Base-by-base conservation (phyloP, 371 early-diverging fungal genomes). In the Coemansia sp. region DNA sequence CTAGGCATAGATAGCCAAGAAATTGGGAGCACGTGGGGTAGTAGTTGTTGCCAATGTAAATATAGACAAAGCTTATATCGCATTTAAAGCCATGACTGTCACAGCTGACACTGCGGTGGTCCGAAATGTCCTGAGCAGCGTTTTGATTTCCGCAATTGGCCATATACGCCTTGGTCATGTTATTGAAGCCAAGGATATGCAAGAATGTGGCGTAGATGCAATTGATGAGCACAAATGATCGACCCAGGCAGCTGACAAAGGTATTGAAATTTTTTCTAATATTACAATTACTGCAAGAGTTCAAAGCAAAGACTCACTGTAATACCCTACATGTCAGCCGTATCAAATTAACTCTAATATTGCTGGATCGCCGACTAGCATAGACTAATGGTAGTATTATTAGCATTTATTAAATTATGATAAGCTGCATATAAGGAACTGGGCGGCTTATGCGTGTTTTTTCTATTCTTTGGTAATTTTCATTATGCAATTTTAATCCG, bases 1-100 rank as follows among this genome's bases (percentile, higher is more conserved):
- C 31, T 51, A 61, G 16, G 51, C 61, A 2, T 11, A 13, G 7
- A 34, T 61, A 11, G 61, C 61, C 14, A 51, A 61, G 18, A 31
- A 29, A 7, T 5, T 27, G n/a, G 51, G 61, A 0, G 61, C 61
- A 21, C 18, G 13, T 3, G 61, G 37, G 0, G 31, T 51, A 18
- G 47, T 34, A 5, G 61, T 61, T 1, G 4, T 61, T 5, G 34
- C 10, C 1, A 2, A 7, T 21, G 26, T 10, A 42, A n/a, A 14
- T 27, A n/a, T 10, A 5, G n/a, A 59, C 5, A 26, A 16, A 5
- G 3, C 14, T 6, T 7, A 24, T 14, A 29, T 29, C 7, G 22
- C 14, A 26, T 7, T 8, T 31, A 16, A n/a, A 54, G 6, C 34
- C 50, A 50, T 0, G 1, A 3, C 29, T 29, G 55, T n/a, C 31